phyloP scores from a whole-genome alignment of 2,329 filamentous ascomycete species.

The Beauveria sp. region DNA sequence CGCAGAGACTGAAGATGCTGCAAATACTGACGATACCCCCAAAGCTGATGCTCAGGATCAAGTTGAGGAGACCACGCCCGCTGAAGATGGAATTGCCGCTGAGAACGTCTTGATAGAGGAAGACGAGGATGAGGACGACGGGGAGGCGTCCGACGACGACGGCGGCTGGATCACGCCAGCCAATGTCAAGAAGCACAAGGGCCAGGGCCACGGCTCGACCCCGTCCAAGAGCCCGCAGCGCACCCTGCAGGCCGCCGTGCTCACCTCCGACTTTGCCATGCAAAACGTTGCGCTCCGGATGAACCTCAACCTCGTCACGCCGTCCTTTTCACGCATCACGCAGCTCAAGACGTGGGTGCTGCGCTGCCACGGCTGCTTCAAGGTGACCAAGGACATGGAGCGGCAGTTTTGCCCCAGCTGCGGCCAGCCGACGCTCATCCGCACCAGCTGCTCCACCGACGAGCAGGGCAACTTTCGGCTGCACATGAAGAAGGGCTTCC shows the following conservation, averaged over 20 bases:
- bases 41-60: neutral
- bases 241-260: constrained; percentile 77
- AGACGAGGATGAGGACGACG: constrained; percentile 24
- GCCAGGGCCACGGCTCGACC: constrained; percentile 42
- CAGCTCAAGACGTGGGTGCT: constrained; percentile 83
- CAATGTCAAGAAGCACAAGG: constrained; percentile 81
- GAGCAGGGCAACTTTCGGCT: constrained; percentile 72
- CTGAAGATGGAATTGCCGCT: neutral
- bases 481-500: constrained; percentile 89
- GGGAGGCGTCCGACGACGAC: constrained; percentile 43
- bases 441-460: constrained; percentile 80
- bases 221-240: constrained; percentile 46
- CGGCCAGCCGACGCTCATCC: constrained; percentile 77
- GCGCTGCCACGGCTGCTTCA: constrained; percentile 90
- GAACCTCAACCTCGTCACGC: constrained; percentile 82
- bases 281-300: constrained; percentile 94
- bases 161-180: constrained; percentile 92
- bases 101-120: neutral
- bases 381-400: constrained; percentile 70
- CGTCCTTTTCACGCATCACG: constrained; percentile 70
- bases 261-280: constrained; percentile 96
- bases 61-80: neutral
- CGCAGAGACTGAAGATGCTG: constrained; percentile 8
- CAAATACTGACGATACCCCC: neutral
- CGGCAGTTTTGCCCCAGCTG: constrained; percentile 92